Conservation (phyloP, 2,329 filamentous ascomycete genomes). For the Phialocephala subalpina region DNA sequence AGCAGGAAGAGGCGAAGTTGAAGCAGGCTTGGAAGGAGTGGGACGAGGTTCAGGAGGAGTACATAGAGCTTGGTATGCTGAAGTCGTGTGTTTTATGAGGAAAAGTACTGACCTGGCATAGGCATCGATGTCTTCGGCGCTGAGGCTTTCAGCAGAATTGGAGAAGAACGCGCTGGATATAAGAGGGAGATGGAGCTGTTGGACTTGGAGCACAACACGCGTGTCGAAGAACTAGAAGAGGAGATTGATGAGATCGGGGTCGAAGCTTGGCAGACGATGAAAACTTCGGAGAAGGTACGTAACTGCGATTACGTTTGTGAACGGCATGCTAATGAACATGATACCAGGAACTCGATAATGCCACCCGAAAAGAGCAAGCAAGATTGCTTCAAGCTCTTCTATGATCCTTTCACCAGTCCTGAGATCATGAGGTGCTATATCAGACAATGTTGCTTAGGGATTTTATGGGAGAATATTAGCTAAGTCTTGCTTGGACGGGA, state of each 20-base stretch:
- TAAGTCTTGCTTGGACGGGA: neutral
- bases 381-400: conserved; percentile 12
- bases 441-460: neutral
- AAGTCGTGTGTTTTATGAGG: conserved; percentile 23
- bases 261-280: conserved; percentile 35
- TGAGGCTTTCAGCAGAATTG: conserved; percentile 25
- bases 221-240: conserved; percentile 31
- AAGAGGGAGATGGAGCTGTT: conserved; percentile 35
- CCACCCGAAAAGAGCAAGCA: conserved; percentile 11
- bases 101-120: neutral
- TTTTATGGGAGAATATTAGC: neutral
- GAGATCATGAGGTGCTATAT: neutral
- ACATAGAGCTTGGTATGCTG: conserved; percentile 30
- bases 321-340: neutral
- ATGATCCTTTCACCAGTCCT: neutral
- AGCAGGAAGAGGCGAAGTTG: conserved; percentile 35
- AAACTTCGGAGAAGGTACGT: conserved; percentile 40
- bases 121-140: conserved; percentile 30
- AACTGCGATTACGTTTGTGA: neutral
- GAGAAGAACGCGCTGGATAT: conserved; percentile 24
- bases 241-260: conserved; percentile 34
- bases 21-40: conserved; percentile 40
- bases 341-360: conserved; percentile 8
- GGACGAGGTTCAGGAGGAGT: conserved; percentile 40
- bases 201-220: conserved; percentile 30